Evolutionary conservation across 495 filamentous ascomycete species (phyloP), one percentile per base, ranked within the genome.

Genomic region (Niebla homalea): DNA sequence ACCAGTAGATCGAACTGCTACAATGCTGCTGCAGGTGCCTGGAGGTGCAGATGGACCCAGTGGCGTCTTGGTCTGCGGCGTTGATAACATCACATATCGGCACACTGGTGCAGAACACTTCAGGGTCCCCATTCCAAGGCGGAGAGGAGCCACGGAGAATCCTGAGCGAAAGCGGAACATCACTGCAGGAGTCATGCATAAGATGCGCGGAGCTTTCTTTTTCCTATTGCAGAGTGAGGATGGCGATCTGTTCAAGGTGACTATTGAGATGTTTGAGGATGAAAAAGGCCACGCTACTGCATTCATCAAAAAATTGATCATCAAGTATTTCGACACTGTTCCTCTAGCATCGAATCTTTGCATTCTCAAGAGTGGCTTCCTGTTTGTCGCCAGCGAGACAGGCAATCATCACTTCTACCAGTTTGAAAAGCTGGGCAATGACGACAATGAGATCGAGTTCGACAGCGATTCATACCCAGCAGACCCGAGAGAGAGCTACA

Each of bases 291-390:
- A 87, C 49, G 69, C 81, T 4, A 90, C 84, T 0, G 81, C 83
- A 12, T 83, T 90, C 57, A 89, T 97, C 5, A 74, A 73, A 56
- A 74, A 78, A 20, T 67, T 99, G 29, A 93, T 87, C 63, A 90
- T 99, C 68, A 94, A 95, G 63, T 97, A 96, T 60, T 99, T 96
- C 55, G 93, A 97, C 55, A 97, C 93, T 0, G 86, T 96, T 7
- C 92, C 93, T 0, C 69, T 92, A 36, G 88, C 89, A 1, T 78
- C 86, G 0, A 89, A 75, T 57, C 72, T 99, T 15, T 83, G 87
- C 62, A 94, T 99, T 55, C 67, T 97, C 54, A 95, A 94, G 66
- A 96, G 89, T 53, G 93, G 92, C 11, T 97, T 94, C 64, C 73
- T 97, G 26, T 99, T 89, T 62, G 84, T 90, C 36, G 92, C 89